Conservation (phyloP, 1,284 basidiomycete species). For the Malassezia psittaci region DNA sequence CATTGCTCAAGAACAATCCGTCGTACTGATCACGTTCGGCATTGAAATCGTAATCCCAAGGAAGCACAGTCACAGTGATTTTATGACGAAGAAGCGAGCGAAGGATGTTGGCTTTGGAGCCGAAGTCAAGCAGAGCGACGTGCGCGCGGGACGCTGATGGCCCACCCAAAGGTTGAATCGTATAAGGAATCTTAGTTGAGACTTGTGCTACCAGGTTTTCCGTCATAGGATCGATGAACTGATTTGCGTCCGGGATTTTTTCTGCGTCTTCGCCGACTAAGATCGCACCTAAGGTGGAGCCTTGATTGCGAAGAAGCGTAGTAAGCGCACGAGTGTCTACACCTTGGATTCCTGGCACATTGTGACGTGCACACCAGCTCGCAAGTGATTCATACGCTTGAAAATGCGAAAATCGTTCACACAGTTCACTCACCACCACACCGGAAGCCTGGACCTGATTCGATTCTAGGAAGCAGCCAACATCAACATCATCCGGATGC, state of each 20-base stretch:
- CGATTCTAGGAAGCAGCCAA: constrained; percentile 62
- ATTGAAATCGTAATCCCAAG: constrained; percentile 97
- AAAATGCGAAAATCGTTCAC: constrained; percentile 89
- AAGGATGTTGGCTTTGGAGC: constrained; percentile 91
- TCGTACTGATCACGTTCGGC: constrained; percentile 74
- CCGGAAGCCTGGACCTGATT: constrained; percentile 79
- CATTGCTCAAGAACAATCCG: constrained; percentile 91
- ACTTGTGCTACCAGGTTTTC: constrained; percentile 90
- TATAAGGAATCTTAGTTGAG: constrained; percentile 74
- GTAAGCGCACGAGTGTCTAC: constrained; percentile 97
- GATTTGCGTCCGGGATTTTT: constrained; percentile 51
- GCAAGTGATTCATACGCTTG: constrained; percentile 83
- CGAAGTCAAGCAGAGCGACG: constrained; percentile 93
- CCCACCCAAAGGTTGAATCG: constrained; percentile 74
- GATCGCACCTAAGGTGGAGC: constrained; percentile 86
- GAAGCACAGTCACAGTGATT: constrained; percentile 84
- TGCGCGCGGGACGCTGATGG: constrained; percentile 53
- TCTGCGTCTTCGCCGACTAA: constrained; percentile 68
- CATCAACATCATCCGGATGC: constrained; percentile 54
- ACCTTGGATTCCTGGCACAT: constrained; percentile 85
- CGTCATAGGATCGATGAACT: constrained; percentile 69
- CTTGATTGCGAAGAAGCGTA: constrained; percentile 82
- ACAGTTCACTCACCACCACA: constrained; percentile 86
- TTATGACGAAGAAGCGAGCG: constrained; percentile 81
- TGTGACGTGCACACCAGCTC: constrained; percentile 82